phyloP scores from a whole-genome alignment of 306 rosid species.

The Ochetophila trinervis region DNA sequence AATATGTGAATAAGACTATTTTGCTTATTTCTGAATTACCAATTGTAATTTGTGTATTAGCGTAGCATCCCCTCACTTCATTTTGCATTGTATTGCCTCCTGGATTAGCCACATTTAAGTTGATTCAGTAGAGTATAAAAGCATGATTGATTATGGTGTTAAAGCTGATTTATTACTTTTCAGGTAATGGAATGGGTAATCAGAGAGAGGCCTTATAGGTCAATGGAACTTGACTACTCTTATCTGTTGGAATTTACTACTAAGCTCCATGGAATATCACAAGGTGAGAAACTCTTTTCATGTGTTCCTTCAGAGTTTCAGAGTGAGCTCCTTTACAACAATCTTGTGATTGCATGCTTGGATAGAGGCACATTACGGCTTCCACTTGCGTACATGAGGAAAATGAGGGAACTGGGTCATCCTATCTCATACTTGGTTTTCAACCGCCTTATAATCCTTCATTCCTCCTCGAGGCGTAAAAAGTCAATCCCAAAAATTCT shows the following conservation, averaged over 20 bases:
- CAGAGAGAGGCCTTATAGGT: conserved; percentile 79
- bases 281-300: conserved; percentile 76
- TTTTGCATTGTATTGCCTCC: background rate
- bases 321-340: conserved; percentile 82
- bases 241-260: conserved; percentile 72
- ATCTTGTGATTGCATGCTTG: conserved; percentile 77
- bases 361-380: conserved; percentile 76
- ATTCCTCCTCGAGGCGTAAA: conserved; percentile 51
- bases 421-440: conserved; percentile 83
- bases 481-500: conserved; percentile 65
- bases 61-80: no score
- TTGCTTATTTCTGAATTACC: no score
- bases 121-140: background rate
- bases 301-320: conserved; percentile 65
- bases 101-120: background rate
- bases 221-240: conserved; percentile 78
- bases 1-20: no score
- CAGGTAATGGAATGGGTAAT: conserved; percentile 98
- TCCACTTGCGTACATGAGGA: conserved; percentile 84
- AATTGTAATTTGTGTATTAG: no score
- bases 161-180: conserved; percentile 18
- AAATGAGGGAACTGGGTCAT: conserved; percentile 73
- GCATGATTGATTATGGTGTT: background rate
- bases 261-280: conserved; percentile 75
- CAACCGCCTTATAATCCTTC: conserved; percentile 77